phyloP scores from a whole-genome alignment of 805 yeast genomes.

The Yarrowia hollandica region DNA sequence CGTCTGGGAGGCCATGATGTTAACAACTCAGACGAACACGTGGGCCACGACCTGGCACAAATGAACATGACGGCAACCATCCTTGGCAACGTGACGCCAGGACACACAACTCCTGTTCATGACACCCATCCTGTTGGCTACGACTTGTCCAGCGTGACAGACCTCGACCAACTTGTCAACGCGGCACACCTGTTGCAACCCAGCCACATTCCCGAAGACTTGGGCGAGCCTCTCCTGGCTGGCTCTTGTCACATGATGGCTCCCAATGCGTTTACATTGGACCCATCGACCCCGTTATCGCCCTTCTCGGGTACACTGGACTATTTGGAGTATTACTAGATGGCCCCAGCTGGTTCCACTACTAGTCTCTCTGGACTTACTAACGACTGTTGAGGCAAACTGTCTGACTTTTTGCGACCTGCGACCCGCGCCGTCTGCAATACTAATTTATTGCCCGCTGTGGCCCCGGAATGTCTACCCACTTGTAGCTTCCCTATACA shows the following conservation, averaged over 20 bases:
- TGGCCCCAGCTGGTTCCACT: too few species aligned
- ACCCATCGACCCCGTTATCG: not conserved
- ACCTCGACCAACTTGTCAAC: not conserved
- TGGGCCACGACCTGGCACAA: not conserved
- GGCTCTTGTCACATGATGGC: not conserved
- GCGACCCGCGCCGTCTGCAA: too few species aligned
- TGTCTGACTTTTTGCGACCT: too few species aligned
- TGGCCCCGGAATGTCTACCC: not conserved
- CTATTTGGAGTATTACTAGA: conserved; percentile 6
- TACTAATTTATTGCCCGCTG: not conserved
- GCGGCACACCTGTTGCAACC: not conserved
- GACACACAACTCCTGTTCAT: not conserved
- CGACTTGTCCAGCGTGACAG: not conserved
- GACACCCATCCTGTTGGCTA: not conserved
- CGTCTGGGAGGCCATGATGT: too few species aligned
- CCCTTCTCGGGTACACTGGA: conserved; percentile 9
- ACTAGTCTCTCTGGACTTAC: too few species aligned
- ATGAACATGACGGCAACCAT: not conserved
- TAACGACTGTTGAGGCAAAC: too few species aligned
- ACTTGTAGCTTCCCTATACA: not conserved
- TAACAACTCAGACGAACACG: not conserved
- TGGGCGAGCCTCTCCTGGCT: not conserved
- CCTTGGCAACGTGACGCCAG: conserved; percentile 12
- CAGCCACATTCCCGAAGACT: not conserved
- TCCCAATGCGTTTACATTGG: not conserved